These are phyloP conservation scores for Heritiera fomes DNA, from an alignment of 345 rosid species.

Conservation along the genomic window DNA sequence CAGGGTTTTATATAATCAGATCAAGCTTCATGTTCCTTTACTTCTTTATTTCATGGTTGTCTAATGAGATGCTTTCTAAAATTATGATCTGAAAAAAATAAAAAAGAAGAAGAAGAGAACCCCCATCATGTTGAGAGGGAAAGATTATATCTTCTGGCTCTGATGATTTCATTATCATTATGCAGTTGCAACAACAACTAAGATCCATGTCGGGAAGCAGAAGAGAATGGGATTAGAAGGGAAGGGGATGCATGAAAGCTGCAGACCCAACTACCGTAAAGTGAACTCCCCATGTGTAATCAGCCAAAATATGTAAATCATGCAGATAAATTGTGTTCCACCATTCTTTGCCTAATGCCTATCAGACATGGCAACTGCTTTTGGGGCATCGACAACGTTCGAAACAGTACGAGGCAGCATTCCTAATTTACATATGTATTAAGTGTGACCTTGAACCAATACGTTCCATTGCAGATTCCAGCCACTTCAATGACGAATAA, in stretches of 20 bases:
- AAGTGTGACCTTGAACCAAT: background rate
- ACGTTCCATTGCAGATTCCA: slow-evolving; percentile 17
- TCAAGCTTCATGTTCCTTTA: background rate
- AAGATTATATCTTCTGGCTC: background rate
- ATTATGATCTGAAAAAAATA: too few relatives aligned
- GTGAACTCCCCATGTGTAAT: slow-evolving; percentile 29
- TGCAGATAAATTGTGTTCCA: slow-evolving; percentile 19
- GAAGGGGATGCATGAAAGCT: slow-evolving; percentile 41
- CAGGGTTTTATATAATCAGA: background rate
- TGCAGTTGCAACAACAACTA: slow-evolving; percentile 71
- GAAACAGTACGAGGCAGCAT: slow-evolving; percentile 3
- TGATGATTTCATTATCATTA: slow-evolving; percentile 14
- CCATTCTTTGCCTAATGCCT: slow-evolving; percentile 24
- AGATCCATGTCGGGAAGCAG: slow-evolving; percentile 46
- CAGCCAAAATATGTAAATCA: slow-evolving; percentile 35
- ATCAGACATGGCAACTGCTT: slow-evolving; percentile 10
- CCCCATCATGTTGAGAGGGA: background rate
- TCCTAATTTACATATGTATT: slow-evolving; percentile 7
- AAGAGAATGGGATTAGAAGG: slow-evolving; percentile 48
- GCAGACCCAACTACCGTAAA: slow-evolving; percentile 17
- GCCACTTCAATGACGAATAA: slow-evolving; percentile 28
- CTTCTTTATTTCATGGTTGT: background rate
- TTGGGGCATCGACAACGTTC: slow-evolving; percentile 1
- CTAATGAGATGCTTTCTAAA: background rate
- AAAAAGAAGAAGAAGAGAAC: background rate